phyloP scores from a whole-genome alignment of 768 basidiomycete species.

The Hericium alpestre region DNA sequence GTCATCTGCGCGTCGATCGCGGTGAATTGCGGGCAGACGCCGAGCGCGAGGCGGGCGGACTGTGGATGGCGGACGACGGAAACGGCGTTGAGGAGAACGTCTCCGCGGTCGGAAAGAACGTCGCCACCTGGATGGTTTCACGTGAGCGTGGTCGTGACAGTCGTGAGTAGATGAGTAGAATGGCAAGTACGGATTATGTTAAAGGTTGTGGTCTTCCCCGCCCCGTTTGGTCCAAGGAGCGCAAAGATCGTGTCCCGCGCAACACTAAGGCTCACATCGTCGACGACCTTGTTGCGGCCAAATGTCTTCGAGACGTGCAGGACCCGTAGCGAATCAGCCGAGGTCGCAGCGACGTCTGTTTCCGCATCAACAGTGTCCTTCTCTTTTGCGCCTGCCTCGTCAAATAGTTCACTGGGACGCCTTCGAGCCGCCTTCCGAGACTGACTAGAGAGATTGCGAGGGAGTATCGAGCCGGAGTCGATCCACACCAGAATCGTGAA shows the following conservation, averaged over 20 bases:
- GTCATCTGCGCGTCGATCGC: slow-evolving; percentile 73
- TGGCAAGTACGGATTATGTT: slow-evolving; percentile 59
- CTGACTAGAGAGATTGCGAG: slow-evolving; percentile 18
- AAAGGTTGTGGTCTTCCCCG: slow-evolving; percentile 76
- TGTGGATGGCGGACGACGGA: slow-evolving; percentile 59
- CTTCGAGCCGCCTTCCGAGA: neutral
- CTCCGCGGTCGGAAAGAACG: slow-evolving; percentile 54
- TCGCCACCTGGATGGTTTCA: slow-evolving; percentile 42
- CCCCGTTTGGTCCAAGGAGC: slow-evolving; percentile 72
- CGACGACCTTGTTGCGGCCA: slow-evolving; percentile 40
- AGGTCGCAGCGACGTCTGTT: slow-evolving; percentile 34
- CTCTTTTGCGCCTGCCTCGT: slow-evolving; percentile 1
- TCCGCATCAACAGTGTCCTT: slow-evolving; percentile 44
- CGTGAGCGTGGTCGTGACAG: neutral
- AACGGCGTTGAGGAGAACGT: slow-evolving; percentile 54
- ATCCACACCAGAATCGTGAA: slow-evolving; percentile 58
- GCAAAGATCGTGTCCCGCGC: slow-evolving; percentile 55
- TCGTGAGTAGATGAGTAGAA: neutral
- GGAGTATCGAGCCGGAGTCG: slow-evolving; percentile 54
- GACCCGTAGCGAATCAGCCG: slow-evolving; percentile 52
- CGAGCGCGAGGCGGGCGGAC: slow-evolving; percentile 55
- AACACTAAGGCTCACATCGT: slow-evolving; percentile 64
- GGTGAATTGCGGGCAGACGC: slow-evolving; percentile 79
- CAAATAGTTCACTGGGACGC: neutral
- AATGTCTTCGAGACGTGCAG: slow-evolving; percentile 55